A percentile compares a stretch with the other conserved stretches of the same genome.
phyloP scores from a whole-genome alignment of 768 basidiomycete genomes.

The Tylopilus intermedius region DNA sequence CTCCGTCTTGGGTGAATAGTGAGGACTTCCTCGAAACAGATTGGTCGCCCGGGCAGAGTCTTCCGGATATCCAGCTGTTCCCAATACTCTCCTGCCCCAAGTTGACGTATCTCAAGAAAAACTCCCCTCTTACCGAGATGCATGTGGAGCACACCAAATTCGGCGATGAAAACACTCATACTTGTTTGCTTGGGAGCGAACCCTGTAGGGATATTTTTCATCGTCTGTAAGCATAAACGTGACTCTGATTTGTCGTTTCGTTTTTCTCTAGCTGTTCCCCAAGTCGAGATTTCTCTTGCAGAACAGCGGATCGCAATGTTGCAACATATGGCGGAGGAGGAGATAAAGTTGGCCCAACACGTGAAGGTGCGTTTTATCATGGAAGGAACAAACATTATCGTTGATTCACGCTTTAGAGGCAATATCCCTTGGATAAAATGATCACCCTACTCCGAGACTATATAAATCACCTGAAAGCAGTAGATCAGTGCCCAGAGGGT shows the following conservation, averaged over 20 bases:
- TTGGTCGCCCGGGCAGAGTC: slow-evolving; percentile 45
- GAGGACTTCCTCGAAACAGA: slow-evolving; percentile 83
- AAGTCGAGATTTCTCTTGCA: slow-evolving; percentile 62
- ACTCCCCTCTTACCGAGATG: slow-evolving; percentile 38
- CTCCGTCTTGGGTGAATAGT: slow-evolving; percentile 65
- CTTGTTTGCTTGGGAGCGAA: slow-evolving; percentile 71
- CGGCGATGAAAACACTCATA: slow-evolving; percentile 78
- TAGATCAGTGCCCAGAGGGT: slow-evolving; percentile 35
- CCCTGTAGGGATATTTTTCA: slow-evolving; percentile 44
- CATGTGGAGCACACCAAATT: slow-evolving; percentile 65
- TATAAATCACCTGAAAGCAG: slow-evolving; percentile 46
- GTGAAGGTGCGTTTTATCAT: slow-evolving; percentile 14
- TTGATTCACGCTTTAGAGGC: slow-evolving; percentile 20
- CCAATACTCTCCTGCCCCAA: slow-evolving; percentile 75
- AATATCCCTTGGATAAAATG: slow-evolving; percentile 42
- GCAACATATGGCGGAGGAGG: slow-evolving; percentile 16
- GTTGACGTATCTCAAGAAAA: slow-evolving; percentile 74
- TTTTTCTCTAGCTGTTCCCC: slow-evolving; percentile 46
- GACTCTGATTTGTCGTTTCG: slow-evolving; percentile 2
- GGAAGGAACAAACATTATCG: not conserved
- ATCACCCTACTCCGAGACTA: slow-evolving; percentile 58
- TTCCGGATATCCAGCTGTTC: slow-evolving; percentile 63
- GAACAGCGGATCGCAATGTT: slow-evolving; percentile 51
- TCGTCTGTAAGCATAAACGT: not conserved
- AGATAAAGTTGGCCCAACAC: slow-evolving; percentile 2